Evolutionary conservation across 2,329 filamentous ascomycete species (phyloP).

Genomic region (Didymella segeticola): DNA sequence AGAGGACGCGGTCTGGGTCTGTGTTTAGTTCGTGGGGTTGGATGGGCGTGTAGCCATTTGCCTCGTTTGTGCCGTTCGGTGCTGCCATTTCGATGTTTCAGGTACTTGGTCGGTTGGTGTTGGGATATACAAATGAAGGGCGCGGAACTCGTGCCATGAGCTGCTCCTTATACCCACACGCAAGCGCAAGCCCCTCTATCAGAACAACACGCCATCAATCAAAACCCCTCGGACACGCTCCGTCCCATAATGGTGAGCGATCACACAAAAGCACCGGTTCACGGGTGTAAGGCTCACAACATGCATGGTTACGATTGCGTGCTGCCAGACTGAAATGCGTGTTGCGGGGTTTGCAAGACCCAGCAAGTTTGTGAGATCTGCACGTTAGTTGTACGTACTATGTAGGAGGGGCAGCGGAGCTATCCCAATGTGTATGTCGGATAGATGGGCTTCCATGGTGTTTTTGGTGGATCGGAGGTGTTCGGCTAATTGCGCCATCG

Average conservation of each 20-base stretch:
- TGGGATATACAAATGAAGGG: too few relatives aligned
- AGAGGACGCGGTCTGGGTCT: slow-evolving; percentile 54
- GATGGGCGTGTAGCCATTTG: slow-evolving; percentile 33
- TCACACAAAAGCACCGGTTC: not conserved
- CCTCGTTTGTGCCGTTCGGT: slow-evolving; percentile 1
- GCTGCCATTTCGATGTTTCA: slow-evolving; percentile 1
- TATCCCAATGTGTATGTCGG: not conserved
- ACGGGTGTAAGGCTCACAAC: not conserved
- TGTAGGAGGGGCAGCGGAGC: too few relatives aligned
- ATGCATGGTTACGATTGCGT: slow-evolving; percentile 4
- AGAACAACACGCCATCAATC: not conserved
- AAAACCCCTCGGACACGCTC: not conserved
- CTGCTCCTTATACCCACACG: not conserved
- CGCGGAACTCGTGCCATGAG: not conserved
- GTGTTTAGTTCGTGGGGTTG: slow-evolving; percentile 48
- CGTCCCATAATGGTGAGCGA: slow-evolving; percentile 8
- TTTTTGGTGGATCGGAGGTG: not conserved
- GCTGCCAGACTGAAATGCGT: not conserved
- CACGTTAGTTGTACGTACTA: too few relatives aligned
- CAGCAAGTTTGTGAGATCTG: not conserved
- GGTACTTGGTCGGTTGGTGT: not conserved
- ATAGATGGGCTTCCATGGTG: not conserved
- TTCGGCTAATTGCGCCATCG: slow-evolving; percentile 9
- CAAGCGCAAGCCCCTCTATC: not conserved
- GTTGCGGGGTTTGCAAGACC: not conserved